Conservation (phyloP, 2,329 filamentous ascomycete species). For the Trichoderma gracile region DNA sequence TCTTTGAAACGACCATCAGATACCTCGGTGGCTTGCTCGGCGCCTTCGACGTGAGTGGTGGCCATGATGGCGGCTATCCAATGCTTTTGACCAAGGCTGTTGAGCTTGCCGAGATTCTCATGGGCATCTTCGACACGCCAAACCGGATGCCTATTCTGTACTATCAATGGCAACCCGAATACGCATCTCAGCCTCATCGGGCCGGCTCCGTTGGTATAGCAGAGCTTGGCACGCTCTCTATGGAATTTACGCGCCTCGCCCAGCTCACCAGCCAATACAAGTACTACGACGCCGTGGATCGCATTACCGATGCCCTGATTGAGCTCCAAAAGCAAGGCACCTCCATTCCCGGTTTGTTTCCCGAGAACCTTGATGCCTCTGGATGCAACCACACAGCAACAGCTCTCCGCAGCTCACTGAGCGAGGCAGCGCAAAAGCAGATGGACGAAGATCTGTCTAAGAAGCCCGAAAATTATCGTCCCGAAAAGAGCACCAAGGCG, state of each 20-base stretch:
- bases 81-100: constrained; percentile 75
- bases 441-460: constrained; percentile 36
- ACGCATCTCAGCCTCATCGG: constrained; percentile 62
- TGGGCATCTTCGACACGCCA: constrained; percentile 84
- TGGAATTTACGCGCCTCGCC: constrained; percentile 88
- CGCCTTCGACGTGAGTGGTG: constrained; percentile 82
- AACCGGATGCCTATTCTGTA: constrained; percentile 88
- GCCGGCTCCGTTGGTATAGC: constrained; percentile 61
- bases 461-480: constrained; percentile 35
- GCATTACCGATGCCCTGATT: constrained; percentile 79
- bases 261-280: constrained; percentile 79
- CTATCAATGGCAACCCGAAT: constrained; percentile 73
- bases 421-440: constrained; percentile 40
- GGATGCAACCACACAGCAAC: constrained; percentile 67
- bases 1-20: constrained; percentile 90
- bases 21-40: constrained; percentile 84
- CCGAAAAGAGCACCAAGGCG: constrained; percentile 5
- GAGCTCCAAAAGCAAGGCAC: constrained; percentile 70
- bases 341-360: constrained; percentile 76
- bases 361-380: constrained; percentile 72
- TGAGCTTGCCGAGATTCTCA: constrained; percentile 77
- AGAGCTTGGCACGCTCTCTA: constrained; percentile 76
- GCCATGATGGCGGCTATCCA: constrained; percentile 55
- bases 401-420: constrained; percentile 35
- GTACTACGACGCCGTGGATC: constrained; percentile 87